phyloP scores from a whole-genome alignment of 805 yeast species.

The Danielozyma ontarioensis region DNA sequence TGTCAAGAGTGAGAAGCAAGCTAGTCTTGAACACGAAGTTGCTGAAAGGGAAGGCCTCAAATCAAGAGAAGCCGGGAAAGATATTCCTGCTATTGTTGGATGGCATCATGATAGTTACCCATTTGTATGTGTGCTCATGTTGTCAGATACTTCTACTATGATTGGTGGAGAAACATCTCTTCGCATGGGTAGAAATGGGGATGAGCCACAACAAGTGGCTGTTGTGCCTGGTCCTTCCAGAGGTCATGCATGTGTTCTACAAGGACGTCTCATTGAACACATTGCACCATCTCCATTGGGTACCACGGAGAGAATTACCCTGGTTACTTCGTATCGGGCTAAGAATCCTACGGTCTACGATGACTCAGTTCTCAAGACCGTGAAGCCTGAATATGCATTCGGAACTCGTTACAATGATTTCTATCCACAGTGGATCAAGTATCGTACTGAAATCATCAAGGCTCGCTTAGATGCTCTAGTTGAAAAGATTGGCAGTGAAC shows the following conservation, averaged over 20 bases:
- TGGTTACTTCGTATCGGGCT: constrained; percentile 38
- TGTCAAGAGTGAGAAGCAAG: constrained; percentile 21
- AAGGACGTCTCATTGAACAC: constrained; percentile 1
- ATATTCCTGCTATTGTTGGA: constrained; percentile 51
- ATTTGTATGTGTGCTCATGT: constrained; percentile 60
- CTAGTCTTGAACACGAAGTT: not conserved
- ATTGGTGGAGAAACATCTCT: constrained; percentile 58
- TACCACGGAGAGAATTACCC: constrained; percentile 32
- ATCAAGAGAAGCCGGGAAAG: constrained; percentile 19
- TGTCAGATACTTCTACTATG: constrained; percentile 54
- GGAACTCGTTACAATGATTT: constrained; percentile 31
- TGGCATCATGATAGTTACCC: constrained; percentile 67
- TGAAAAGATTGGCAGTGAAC: constrained; percentile 5
- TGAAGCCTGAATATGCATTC: constrained; percentile 33
- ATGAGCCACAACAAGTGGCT: constrained; percentile 8
- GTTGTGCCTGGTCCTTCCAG: constrained; percentile 15
- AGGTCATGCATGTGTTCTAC: not conserved
- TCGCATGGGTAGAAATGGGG: constrained; percentile 34
- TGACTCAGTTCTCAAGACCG: constrained; percentile 29
- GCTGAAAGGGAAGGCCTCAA: not conserved
- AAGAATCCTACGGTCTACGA: constrained; percentile 23
- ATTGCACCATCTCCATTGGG: constrained; percentile 19
- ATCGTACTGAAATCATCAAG: constrained; percentile 22
- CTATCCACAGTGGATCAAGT: constrained; percentile 34
- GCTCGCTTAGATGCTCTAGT: constrained; percentile 19